Base-by-base conservation (phyloP, 768 basidiomycete species). In the Boletus huronensis region DNA sequence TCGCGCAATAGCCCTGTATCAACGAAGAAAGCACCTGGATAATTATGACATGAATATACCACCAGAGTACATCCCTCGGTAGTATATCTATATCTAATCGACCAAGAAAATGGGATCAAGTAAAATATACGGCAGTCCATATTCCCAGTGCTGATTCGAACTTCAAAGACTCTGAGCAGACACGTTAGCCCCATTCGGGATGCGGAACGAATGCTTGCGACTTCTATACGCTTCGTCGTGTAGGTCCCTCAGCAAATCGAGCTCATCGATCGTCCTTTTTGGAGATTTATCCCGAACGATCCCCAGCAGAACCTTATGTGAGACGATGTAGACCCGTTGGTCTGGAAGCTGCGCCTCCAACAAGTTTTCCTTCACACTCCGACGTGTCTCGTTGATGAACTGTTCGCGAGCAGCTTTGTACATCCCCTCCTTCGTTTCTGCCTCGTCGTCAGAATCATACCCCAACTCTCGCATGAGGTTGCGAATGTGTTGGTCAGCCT, bases 401-500 rank as follows among this genome's bases (percentile, higher is more conserved):
- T 63, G 59, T 5, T 64, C 56, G 11, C 66, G 66, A n/a, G 68
- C 70, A 26, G 52, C 46, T 5, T 50, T 66, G 51, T 69, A 65
- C 6, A 57, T 44, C 3, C 48, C 28, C 11, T 67, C 59, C n/a
- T 50, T 64, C 3, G 49, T 58, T 10, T 54, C 54, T 5, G n/a
- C 10, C 13, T 55, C 64, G 5, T 47, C 50, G n/a, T 69, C 67
- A 9, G 59, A 66, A 35, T 68, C 64, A 5, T 68, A 70, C 32
- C 58, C 69, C 58, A 55, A 58, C 28, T 70, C 67, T 26, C 29
- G 55, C 62, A 66, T 60, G 36, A 70, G 36, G 46, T 66, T 62
- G 13, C 34, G 61, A 32, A 71, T 68, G 39, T 72, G 64, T 21
- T 66, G 68, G 41, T 74, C 71, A 1, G 74, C 61, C 57, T 75